Base-by-base conservation (phyloP, 345 rosid species). In the Eucalyptus grandis region DNA sequence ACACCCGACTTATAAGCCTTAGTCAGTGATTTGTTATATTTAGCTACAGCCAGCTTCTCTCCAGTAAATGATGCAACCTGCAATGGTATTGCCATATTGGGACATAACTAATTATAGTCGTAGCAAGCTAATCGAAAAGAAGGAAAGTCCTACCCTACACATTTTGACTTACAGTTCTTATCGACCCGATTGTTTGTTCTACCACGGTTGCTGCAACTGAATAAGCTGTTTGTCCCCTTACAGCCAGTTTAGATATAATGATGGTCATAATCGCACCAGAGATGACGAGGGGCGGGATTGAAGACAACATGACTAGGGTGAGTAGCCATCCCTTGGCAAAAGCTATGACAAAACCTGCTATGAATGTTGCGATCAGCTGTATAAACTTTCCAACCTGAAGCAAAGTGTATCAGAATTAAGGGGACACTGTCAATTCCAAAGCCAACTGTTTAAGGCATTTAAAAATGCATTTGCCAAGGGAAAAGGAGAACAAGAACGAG, bases 21-120 rank as follows among this genome's bases (percentile, higher is more conserved):
- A n/a, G 83, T 47, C 83, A 87, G 49, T 40, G 89, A 90, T 56
- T 62, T 43, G 30, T 90, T 85, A 60, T 90, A 90, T 47, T 82
- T 87, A 14, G 87, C 83, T 77, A 90, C 49, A 5, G 91, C 89
- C 22, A 43, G 62, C 49, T 87, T 90, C 91, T 90, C 91, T 7
- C 91, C 91, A 21, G 91, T 90, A 49, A 90, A 90, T 16, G 91
- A 90, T 11, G 50, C 89, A 58, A 90, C 91, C 91, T 90, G 91
- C 17, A 77, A 7, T 37, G 31, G 49, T 30, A 13, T 80, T 49
- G 86, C 46, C 47, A 43, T n/a, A 34, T 72, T 37, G 83, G 26
- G 83, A 72, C 46, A 37, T 19, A 72, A 72, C 46, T 2, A 11
- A 19, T 72, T 10, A 37, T 6, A 37, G 27, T 51, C 8, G 17